Evolutionary conservation across 2,329 filamentous ascomycete species (phyloP).

Genomic region (Colletotrichum falcatum): DNA sequence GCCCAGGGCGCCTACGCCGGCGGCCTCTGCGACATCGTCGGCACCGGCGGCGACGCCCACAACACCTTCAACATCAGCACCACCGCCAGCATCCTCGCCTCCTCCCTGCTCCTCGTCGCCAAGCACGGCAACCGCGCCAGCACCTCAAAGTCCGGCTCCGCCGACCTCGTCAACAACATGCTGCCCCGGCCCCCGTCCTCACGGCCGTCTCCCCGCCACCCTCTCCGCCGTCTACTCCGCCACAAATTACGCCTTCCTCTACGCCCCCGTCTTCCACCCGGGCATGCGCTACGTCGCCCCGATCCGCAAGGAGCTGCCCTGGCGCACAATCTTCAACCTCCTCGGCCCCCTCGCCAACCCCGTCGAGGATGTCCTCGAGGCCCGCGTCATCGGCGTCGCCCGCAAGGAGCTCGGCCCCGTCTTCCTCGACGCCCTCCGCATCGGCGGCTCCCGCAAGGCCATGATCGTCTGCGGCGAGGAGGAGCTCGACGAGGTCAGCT

Average conservation of each 20-base stretch:
- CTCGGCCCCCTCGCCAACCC: slow-evolving; percentile 94
- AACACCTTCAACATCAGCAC: slow-evolving; percentile 99
- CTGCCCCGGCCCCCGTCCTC: slow-evolving; percentile 79
- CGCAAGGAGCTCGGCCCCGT: slow-evolving; percentile 87
- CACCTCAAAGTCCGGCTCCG: slow-evolving; percentile 94
- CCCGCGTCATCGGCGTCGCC: slow-evolving; percentile 92
- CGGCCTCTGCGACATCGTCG: slow-evolving; percentile 94
- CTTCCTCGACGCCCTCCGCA: slow-evolving; percentile 85
- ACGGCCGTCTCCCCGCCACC: slow-evolving; percentile 76
- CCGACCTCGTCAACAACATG: slow-evolving; percentile 87
- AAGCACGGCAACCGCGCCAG: slow-evolving; percentile 98
- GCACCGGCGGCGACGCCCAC: slow-evolving; percentile 95
- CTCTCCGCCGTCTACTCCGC: slow-evolving; percentile 79
- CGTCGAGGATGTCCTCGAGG: slow-evolving; percentile 85
- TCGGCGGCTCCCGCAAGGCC: slow-evolving; percentile 83
- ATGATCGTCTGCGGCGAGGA: slow-evolving; percentile 94
- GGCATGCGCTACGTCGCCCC: slow-evolving; percentile 91
- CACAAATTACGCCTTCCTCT: slow-evolving; percentile 95
- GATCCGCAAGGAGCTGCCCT: slow-evolving; percentile 88
- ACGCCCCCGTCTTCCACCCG: slow-evolving; percentile 95
- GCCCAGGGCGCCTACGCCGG: slow-evolving; percentile 82
- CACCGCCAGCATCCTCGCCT: slow-evolving; percentile 91
- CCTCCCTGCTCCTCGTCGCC: slow-evolving; percentile 83
- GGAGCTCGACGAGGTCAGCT: slow-evolving; percentile 95
- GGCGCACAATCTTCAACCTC: slow-evolving; percentile 98